These are phyloP conservation scores for Tylopilus felleus DNA, from an alignment of 768 basidiomycete species.

Conservation along the genomic window DNA sequence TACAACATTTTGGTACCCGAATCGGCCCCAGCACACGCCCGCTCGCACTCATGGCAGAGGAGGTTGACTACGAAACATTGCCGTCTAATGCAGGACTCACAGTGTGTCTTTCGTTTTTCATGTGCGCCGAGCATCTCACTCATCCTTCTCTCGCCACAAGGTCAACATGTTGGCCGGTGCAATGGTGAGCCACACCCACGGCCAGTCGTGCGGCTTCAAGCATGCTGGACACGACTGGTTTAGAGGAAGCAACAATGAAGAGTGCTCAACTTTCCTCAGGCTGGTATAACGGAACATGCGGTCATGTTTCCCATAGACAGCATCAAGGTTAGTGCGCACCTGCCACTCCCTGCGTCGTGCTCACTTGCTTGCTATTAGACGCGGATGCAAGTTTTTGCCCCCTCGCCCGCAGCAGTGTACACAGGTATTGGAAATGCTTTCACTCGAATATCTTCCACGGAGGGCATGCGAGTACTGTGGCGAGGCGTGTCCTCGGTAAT, in stretches of 20 bases:
- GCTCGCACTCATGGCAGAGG: slow-evolving; percentile 34
- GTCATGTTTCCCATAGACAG: slow-evolving; percentile 99
- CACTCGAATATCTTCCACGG: slow-evolving; percentile 88
- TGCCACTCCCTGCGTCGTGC: not conserved
- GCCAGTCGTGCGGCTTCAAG: not conserved
- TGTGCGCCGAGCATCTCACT: slow-evolving; percentile 13
- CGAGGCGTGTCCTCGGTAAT: slow-evolving; percentile 95
- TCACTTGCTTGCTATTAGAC: slow-evolving; percentile 52
- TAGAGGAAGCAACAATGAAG: not conserved
- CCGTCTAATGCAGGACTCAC: slow-evolving; percentile 78
- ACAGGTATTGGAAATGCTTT: slow-evolving; percentile 89
- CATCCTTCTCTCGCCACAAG: slow-evolving; percentile 35
- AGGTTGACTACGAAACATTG: slow-evolving; percentile 63
- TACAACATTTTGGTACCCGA: slow-evolving; percentile 6
- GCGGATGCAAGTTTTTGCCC: slow-evolving; percentile 96
- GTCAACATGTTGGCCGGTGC: slow-evolving; percentile 98
- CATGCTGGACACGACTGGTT: not conserved
- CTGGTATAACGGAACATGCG: slow-evolving; percentile 97
- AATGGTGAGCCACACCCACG: slow-evolving; percentile 56
- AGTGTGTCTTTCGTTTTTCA: slow-evolving; percentile 36
- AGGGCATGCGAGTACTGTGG: slow-evolving; percentile 91
- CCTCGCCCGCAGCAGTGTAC: slow-evolving; percentile 83
- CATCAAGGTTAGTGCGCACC: slow-evolving; percentile 73
- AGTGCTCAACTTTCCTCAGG: slow-evolving; percentile 48
- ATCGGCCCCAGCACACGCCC: slow-evolving; percentile 4